Conservation (phyloP, 2,329 filamentous ascomycete genomes). For the Xylaria hypoxylon region DNA sequence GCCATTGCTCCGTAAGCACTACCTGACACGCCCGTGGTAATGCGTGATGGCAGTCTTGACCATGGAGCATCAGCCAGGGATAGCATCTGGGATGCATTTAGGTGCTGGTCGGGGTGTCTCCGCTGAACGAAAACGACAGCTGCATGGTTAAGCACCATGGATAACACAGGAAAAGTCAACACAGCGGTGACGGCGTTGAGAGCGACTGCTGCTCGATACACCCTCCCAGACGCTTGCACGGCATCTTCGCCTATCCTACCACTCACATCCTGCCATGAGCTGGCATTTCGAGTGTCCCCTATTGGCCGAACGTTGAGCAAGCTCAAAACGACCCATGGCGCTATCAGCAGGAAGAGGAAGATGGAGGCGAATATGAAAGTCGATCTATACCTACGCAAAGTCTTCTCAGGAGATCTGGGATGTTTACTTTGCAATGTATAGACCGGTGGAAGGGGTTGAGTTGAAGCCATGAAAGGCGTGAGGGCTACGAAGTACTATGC, state of each 20-base stretch:
- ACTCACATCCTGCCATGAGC: slow-evolving; percentile 6
- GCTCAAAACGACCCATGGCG: slow-evolving; percentile 7
- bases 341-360: slow-evolving; percentile 1
- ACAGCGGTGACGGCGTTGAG: not conserved
- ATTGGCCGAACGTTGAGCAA: slow-evolving; percentile 1
- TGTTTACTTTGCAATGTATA: not conserved
- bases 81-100: slow-evolving; percentile 3
- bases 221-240: not conserved
- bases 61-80: slow-evolving; percentile 17
- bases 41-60: not conserved
- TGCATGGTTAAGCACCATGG: slow-evolving; percentile 1
- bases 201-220: not conserved
- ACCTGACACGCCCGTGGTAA: not conserved
- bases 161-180: slow-evolving; percentile 10
- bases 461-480: not conserved
- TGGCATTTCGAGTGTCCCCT: not conserved
- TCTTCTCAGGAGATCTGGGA: not conserved
- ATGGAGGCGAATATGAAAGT: not conserved
- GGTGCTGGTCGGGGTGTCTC: not conserved
- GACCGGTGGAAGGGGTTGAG: not conserved
- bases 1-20: not conserved
- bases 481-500: not conserved
- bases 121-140: slow-evolving; percentile 11
- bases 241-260: not conserved
- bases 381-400: not conserved